Conservation (phyloP, 148 eudicot species). For the Nepenthes mirabilis region DNA sequence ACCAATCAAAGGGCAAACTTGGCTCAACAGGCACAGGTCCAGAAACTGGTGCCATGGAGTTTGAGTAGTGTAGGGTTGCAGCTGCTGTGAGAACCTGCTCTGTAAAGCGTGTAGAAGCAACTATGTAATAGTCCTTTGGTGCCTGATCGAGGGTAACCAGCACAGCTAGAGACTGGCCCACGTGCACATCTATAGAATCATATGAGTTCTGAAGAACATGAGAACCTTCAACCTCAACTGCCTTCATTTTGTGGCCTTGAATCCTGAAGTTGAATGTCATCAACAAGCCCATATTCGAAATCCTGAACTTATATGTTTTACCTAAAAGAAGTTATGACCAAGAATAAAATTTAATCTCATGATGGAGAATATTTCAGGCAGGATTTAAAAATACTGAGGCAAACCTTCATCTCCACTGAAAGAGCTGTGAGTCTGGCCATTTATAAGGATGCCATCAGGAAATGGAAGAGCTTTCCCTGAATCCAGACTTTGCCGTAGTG, state of each 20-base stretch:
- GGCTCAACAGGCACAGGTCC: conserved; percentile 55
- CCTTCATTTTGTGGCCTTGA: conserved; percentile 42
- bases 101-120: conserved; percentile 63
- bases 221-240: conserved; percentile 70
- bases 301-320: conserved; percentile 48
- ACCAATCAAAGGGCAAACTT: conserved; percentile 60
- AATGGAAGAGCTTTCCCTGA: conserved; percentile 57
- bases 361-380: background rate
- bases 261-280: conserved; percentile 61
- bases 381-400: background rate
- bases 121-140: conserved; percentile 51
- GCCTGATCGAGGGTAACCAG: conserved; percentile 33
- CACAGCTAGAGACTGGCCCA: conserved; percentile 60
- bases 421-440: conserved; percentile 46
- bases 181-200: conserved; percentile 65
- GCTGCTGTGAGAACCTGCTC: conserved; percentile 34
- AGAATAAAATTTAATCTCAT: background rate
- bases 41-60: conserved; percentile 26
- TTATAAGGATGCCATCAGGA: conserved; percentile 74
- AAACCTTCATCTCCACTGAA: conserved; percentile 76
- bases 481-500: conserved; percentile 42
- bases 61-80: conserved; percentile 36
- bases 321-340: conserved; percentile 13
- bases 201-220: conserved; percentile 62
- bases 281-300: conserved; percentile 50